Base-by-base conservation (phyloP, 495 filamentous ascomycete species). In the Bombardia bombarda region DNA sequence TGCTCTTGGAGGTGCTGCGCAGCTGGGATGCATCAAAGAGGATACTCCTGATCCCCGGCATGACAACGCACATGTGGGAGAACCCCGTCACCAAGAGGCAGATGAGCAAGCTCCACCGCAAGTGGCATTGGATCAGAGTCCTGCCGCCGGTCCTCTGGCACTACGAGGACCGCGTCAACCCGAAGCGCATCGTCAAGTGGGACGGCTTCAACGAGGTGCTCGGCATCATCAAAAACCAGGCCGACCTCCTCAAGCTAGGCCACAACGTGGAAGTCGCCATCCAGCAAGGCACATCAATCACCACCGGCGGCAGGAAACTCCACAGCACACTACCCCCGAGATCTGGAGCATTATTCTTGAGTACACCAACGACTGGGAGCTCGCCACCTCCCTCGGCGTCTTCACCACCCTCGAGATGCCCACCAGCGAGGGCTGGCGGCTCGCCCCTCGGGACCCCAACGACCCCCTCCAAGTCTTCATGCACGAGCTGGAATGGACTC, bases 341-440 rank as follows among this genome's bases (percentile, higher is more conserved):
- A 70, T 96, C 19, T 95, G 90, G 89, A 77, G 84, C 21, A 83
- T 86, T 35, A 83, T 96, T 19, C 80, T 96, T 32, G 83, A 92
- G 50, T 79, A 82, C 49, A 72, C 87, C 13, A 77, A 78, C 13
- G 90, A 96, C 57, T 96, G 90, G 90, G 90, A 95, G 62, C 71
- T 88, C 3, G 83, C 90, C 13, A 82, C 75, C 38, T 80, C 84
- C 2, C 72, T 96, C 10, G 80, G 86, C 40, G 71, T 96, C 32
- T 86, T 82, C 50, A 84, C 86, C 4, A 87, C 72, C 33, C 65
- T 95, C 6, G 72, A 77, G 13, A 77, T 81, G 23, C 88, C 90
- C 2, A 53, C 67, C 13, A 80, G 86, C 55, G 42, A 50, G 28
- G 49, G 52, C 16, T 96, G 90, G 90, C 62, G 58, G 16, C 56